Evolutionary conservation across 306 rosid genomes (phyloP).

Genomic region (Gastrolobium villosum): DNA sequence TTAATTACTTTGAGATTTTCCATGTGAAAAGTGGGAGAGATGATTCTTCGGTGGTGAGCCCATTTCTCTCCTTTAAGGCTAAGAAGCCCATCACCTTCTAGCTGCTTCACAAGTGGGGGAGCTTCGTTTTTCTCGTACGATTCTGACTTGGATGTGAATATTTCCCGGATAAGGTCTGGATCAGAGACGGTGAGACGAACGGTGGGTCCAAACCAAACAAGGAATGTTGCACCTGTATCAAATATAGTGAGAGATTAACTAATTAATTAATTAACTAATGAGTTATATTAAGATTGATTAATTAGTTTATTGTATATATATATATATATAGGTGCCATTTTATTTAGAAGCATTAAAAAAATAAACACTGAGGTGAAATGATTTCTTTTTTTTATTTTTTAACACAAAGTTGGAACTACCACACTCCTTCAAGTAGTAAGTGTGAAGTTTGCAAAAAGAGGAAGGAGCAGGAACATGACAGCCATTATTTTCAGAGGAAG

Average conservation of each 20-base stretch:
- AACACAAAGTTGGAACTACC: slow-evolving; percentile 51
- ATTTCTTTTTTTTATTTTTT: not conserved
- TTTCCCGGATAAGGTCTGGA: slow-evolving; percentile 90
- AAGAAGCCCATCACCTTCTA: slow-evolving; percentile 97
- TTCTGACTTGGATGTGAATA: slow-evolving; percentile 86
- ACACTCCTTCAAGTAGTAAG: slow-evolving; percentile 53
- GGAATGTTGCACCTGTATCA: slow-evolving; percentile 77
- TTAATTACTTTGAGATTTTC: slow-evolving; percentile 85
- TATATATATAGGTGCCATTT: not conserved
- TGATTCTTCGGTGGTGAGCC: slow-evolving; percentile 90
- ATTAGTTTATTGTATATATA: not conserved
- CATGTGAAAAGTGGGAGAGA: slow-evolving; percentile 91
- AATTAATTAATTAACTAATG: not conserved
- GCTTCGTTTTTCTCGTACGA: slow-evolving; percentile 91
- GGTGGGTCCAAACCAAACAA: slow-evolving; percentile 97
- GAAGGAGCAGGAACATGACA: slow-evolving; percentile 65
- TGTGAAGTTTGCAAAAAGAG: slow-evolving; percentile 63
- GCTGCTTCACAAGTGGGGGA: slow-evolving; percentile 93
- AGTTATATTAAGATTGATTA: not conserved
- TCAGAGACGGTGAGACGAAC: slow-evolving; percentile 85
- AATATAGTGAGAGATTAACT: not conserved
- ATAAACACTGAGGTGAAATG: not conserved
- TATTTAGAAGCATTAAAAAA: not conserved
- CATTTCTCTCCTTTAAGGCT: slow-evolving; percentile 95
- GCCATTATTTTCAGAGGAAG: slow-evolving; percentile 68